These are phyloP conservation scores for Cubamyces lactineus DNA, from an alignment of 768 basidiomycete genomes.

Conservation along the genomic window DNA sequence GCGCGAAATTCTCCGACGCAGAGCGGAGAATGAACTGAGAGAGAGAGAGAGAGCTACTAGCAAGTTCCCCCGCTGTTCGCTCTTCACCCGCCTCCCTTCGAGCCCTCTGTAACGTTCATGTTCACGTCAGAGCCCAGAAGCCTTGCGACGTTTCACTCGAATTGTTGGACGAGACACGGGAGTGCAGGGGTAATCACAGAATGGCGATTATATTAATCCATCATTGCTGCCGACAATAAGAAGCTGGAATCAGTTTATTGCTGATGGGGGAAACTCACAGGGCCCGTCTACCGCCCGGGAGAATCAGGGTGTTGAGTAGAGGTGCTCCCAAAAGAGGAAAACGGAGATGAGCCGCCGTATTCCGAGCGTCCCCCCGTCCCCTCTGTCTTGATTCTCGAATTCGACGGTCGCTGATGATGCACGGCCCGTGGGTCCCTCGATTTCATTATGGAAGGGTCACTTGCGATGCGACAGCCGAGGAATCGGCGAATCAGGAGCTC, in stretches of 20 bases:
- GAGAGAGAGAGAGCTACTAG: too few relatives aligned
- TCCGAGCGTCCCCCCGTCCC: background rate
- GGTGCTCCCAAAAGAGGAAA: slow-evolving; percentile 8
- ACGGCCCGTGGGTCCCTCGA: background rate
- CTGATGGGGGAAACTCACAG: slow-evolving; percentile 17
- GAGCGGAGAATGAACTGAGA: background rate
- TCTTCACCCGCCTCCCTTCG: too few relatives aligned
- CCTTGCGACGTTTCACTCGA: background rate
- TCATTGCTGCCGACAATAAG: slow-evolving; percentile 7
- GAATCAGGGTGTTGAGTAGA: slow-evolving; percentile 21
- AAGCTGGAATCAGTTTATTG: slow-evolving; percentile 8
- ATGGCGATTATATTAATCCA: slow-evolving; percentile 2
- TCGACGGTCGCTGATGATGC: background rate
- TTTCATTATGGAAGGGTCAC: slow-evolving; percentile 17
- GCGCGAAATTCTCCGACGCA: background rate
- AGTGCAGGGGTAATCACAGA: background rate
- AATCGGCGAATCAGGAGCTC: background rate
- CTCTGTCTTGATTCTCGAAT: slow-evolving; percentile 6
- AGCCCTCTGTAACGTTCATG: too few relatives aligned
- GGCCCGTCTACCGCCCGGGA: slow-evolving; percentile 10
- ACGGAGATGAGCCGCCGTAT: slow-evolving; percentile 13
- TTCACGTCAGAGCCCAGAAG: background rate
- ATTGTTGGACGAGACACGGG: background rate
- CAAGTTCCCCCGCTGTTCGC: too few relatives aligned
- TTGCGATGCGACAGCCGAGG: background rate